A percentile compares a stretch with the other conserved stretches of the same genome.
Evolutionary conservation across 2,329 filamentous ascomycete species (phyloP).

Genomic region (Penicillium sp.): DNA sequence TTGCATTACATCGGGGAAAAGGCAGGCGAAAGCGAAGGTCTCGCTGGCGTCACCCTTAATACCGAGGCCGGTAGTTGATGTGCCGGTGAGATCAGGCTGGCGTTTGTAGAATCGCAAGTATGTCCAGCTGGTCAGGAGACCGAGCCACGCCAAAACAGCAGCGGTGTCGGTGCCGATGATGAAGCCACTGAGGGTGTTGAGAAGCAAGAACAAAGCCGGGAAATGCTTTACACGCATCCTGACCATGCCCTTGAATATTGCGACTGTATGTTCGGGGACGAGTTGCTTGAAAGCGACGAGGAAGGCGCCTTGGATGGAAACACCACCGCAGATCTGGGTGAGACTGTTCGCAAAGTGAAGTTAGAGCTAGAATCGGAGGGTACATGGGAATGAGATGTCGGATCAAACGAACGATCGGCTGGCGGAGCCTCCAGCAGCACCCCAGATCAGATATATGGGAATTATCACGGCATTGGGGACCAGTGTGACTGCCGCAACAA

Average conservation of each 20-base stretch:
- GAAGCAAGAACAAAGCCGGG: constrained; percentile 74
- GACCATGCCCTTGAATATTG: constrained; percentile 83
- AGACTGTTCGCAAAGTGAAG: constrained; percentile 56
- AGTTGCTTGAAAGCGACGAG: constrained; percentile 98
- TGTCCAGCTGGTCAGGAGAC: constrained; percentile 87
- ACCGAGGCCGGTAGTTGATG: constrained; percentile 56
- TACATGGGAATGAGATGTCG: not conserved
- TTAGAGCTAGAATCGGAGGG: not conserved
- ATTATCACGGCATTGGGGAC: constrained; percentile 81
- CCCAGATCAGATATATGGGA: constrained; percentile 73
- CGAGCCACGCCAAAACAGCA: constrained; percentile 76
- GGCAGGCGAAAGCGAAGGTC: constrained; percentile 93
- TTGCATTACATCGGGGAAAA: constrained; percentile 86
- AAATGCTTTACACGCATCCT: constrained; percentile 86
- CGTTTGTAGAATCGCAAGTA: constrained; percentile 94
- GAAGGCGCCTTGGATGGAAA: constrained; percentile 88
- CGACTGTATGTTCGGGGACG: constrained; percentile 94
- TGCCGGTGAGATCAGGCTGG: constrained; percentile 59
- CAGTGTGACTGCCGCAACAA: constrained; percentile 75
- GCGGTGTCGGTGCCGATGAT: constrained; percentile 73
- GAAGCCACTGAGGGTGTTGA: constrained; percentile 70
- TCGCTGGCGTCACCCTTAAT: constrained; percentile 92
- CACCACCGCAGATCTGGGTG: constrained; percentile 83
- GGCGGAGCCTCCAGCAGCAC: constrained; percentile 60
- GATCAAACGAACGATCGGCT: constrained; percentile 39